Base-by-base conservation (phyloP, 23 red algal species). In the Gracilariopsis chorda region DNA sequence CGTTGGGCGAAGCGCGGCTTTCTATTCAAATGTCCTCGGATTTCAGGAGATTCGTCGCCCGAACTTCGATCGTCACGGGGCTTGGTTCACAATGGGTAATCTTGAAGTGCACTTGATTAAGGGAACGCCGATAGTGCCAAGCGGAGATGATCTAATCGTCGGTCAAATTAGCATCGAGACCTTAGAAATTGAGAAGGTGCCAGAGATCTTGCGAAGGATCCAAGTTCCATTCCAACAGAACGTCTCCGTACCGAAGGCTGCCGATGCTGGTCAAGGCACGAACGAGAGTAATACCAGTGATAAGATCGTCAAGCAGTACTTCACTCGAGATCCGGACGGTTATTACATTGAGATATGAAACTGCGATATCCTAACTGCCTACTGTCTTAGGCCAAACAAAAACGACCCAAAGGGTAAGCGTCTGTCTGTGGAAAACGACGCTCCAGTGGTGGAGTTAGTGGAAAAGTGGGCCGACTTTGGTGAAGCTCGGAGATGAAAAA, bases 341-440 rank as follows among this genome's bases (percentile, higher is more conserved):
- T 87, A 87, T 40, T 87, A 87, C 82, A 72, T 87, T 29, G 82
- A 87, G 16, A 74, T 87, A 35, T 87, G 82, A 21, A 70, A 87
- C 41, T 87, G 82, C 28, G 64, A 71, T 49, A 21, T 56, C 4
- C 60, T 87, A 25, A 73, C 56, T 16, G 30, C n/a, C 8, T 87
- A 56, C 33, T 74, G 82, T 56, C 63, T 87, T 21, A 43, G 62
- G 40, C 29, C 28, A 13, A 70, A 85, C 29, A 47, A 85, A 28
- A n/a, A 69, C 3, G n/a, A n/a, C n/a, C n/a, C n/a, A n/a, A n/a
- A n/a, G n/a, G n/a, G n/a, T n/a, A 67, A 48, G 6, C 23, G 24
- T 14, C 19, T 72, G 13, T 71, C 13, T 33, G 27, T 63, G 1
- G 59, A 71, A 16, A 87, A 29, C 55, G 63, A 36, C 8, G 61